Base-by-base conservation (phyloP, 2,329 filamentous ascomycete species). In the Venturiaceae sp. region DNA sequence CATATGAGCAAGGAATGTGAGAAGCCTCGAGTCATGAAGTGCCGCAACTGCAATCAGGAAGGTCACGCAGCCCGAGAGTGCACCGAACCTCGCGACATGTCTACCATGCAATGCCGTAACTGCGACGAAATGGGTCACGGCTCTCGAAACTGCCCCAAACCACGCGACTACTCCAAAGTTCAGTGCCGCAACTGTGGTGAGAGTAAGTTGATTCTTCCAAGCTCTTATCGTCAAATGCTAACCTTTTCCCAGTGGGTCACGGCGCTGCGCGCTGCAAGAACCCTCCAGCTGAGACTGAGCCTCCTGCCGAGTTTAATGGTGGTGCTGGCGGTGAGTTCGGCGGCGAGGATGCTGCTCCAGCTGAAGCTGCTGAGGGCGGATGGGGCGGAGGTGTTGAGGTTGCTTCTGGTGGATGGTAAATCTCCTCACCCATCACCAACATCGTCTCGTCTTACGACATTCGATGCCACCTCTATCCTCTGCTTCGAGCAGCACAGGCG, bases 21-120 rank as follows among this genome's bases (percentile, higher is more conserved):
- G 23, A 69, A 71, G 28, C 67, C 70, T 64, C 66, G 66, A 28
- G 64, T 66, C 33, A 63, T 70, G 26, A 64, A 61, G 46, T 72
- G 71, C 64, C 67, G 67, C 56, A 72, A 72, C 60, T 72, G 69
- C 60, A 65, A 69, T 19, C 50, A 64, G 28, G 26, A 33, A n/a
- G 58, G 58, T 21, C 58, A 59, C 53, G 19, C 50, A 64, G 41
- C 54, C n/a, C 32, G 39, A 26, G 58, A 60, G 28, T 57, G 54
- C 60, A 68, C 68, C 4, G 66, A 50, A 21, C 58, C 50, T 16
- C 26, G 34, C n/a, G 72, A 59, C 68, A 69, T 58, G 72, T 86
- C 53, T 71, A 82, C 30, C 82, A 87, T 73, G 83, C 77, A 60
- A 84, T 88, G 86, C 78, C 83, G 80, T 67, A 88, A 88, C 67